Evolutionary conservation across 2,329 filamentous ascomycete species (phyloP).

Genomic region (Colletotrichum melonis): DNA sequence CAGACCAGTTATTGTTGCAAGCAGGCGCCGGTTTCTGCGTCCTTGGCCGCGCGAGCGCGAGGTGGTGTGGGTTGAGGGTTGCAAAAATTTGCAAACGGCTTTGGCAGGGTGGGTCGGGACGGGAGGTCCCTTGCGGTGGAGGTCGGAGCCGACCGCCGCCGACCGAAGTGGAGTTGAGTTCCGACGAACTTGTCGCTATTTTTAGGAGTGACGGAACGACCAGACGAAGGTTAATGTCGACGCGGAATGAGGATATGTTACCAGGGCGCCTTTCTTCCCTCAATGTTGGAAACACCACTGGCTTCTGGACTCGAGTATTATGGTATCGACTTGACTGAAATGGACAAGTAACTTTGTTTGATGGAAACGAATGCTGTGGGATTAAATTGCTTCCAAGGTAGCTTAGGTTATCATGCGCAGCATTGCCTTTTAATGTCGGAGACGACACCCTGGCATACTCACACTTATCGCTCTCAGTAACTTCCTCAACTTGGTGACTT

Average conservation of each 20-base stretch:
- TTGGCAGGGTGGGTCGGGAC: neutral
- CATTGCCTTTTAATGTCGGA: too few relatives aligned
- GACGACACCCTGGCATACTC: too few relatives aligned
- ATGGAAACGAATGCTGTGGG: too few relatives aligned
- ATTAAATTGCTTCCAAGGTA: too few relatives aligned
- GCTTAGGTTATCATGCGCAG: too few relatives aligned
- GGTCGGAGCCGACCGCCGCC: neutral
- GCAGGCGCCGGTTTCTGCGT: rapidly evolving
- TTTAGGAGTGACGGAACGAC: neutral
- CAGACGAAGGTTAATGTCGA: neutral
- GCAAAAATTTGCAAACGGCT: slow-evolving; percentile 3
- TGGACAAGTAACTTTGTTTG: too few relatives aligned
- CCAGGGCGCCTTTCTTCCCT: neutral
- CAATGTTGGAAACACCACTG: neutral
- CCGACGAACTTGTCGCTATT: neutral
- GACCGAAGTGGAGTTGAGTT: neutral
- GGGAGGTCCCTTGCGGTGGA: neutral
- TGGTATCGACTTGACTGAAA: too few relatives aligned
- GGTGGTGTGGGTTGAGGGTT: neutral
- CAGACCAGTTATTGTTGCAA: slow-evolving; percentile 36
- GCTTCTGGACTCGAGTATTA: too few relatives aligned
- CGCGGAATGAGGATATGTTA: neutral
- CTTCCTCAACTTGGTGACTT: too few relatives aligned
- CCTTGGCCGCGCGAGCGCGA: neutral
- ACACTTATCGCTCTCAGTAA: too few relatives aligned